Evolutionary conservation across 2,329 filamentous ascomycete species (phyloP), one percentile per base, ranked within the genome.

Genomic region (Emergomyces pasteurianus): DNA sequence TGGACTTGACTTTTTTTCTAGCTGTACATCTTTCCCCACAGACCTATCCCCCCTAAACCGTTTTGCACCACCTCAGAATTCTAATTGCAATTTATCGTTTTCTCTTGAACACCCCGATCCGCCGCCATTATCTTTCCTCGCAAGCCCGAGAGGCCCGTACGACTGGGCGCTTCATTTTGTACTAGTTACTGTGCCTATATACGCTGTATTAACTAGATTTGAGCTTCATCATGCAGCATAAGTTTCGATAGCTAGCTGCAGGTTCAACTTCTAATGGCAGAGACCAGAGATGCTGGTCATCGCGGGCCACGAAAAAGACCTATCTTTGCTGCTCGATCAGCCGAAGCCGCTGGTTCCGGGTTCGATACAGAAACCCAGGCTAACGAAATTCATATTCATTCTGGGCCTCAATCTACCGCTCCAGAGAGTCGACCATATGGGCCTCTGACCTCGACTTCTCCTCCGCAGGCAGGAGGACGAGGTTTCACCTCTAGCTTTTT

Each of bases 301-400:
- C 18, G 34, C 26, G 21, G 46, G 12, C 68, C 71, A 67, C 69
- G 72, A 63, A 69, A 68, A 65, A 69, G 71, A 60, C 73, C 73
- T n/a, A 72, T 69, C 60, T 75, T 76, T 64, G 73, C 73, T 23
- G 70, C 73, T 55, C 71, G 73, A 61, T 71, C 72, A 9, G 68
- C 74, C 43, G 64, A 70, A 64, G 74, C 73, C 67, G 74, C 75
- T 69, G 70, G 65, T 38, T 67, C 69, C 21, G 69, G 72, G 58
- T 63, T 75, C 36, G 73, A 67, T 52, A 72, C 72, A 38, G 70
- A 65, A 57, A 72, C 73, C 31, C 67, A 66, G 14, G 58, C 58
- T 18, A 49, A 62, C 55, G 58, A n/a, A n/a, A n/a, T n/a, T n/a
- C n/a, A 64, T 40, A 66, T 65, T 31, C 62, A 65, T 28, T 62